Percentiles rank a stretch among this genome's conserved stretches.
Conservation (phyloP, 2,329 filamentous ascomycete genomes). For the Hortaea werneckii region DNA sequence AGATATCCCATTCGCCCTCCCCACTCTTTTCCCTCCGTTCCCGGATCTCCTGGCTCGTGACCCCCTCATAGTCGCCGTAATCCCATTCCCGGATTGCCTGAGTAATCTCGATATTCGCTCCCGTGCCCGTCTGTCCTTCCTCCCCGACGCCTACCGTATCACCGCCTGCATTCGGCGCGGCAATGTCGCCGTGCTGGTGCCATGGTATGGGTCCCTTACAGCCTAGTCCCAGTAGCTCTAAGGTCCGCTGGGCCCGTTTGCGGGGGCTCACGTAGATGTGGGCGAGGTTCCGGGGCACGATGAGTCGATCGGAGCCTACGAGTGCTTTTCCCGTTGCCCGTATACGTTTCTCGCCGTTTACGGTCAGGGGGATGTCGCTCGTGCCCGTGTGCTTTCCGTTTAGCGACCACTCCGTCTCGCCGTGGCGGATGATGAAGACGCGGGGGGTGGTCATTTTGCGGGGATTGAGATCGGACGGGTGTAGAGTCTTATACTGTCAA, state of each 20-base stretch:
- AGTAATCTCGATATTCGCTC: slow-evolving; percentile 39
- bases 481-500: no score
- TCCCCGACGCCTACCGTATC: slow-evolving; percentile 15
- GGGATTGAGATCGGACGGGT: neutral
- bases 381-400: slow-evolving; percentile 69
- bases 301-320: slow-evolving; percentile 72
- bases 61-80: slow-evolving; percentile 53
- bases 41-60: slow-evolving; percentile 43
- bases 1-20: slow-evolving; percentile 67
- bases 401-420: slow-evolving; percentile 94
- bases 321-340: slow-evolving; percentile 65
- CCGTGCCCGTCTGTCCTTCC: slow-evolving; percentile 15
- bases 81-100: slow-evolving; percentile 50
- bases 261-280: slow-evolving; percentile 92
- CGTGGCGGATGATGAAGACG: slow-evolving; percentile 59
- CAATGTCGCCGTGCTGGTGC: slow-evolving; percentile 27
- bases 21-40: slow-evolving; percentile 36
- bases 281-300: slow-evolving; percentile 69
- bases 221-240: slow-evolving; percentile 73
- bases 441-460: slow-evolving; percentile 33
- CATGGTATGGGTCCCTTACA: slow-evolving; percentile 57
- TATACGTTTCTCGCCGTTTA: slow-evolving; percentile 54
- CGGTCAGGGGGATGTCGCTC: slow-evolving; percentile 75
- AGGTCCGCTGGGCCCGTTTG: slow-evolving; percentile 73
- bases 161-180: slow-evolving; percentile 22